phyloP scores from a whole-genome alignment of 1,139 yeast genomes.

The Sugiyamaella sp. region DNA sequence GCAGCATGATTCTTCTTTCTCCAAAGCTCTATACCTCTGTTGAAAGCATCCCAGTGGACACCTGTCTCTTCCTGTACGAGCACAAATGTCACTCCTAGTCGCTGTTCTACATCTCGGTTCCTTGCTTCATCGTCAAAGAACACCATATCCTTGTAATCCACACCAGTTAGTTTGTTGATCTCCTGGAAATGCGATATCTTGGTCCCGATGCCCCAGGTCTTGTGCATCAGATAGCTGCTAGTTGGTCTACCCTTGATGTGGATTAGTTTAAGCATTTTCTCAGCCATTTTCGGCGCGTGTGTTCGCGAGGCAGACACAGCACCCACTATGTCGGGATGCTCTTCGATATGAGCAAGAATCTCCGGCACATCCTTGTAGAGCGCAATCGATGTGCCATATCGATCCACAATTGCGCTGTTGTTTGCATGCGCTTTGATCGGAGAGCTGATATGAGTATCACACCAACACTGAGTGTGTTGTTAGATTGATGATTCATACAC shows the following conservation, averaged over 20 bases:
- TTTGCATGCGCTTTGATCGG: slow-evolving; percentile 47
- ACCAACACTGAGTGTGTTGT: slow-evolving; percentile 49
- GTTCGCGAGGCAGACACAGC: slow-evolving; percentile 73
- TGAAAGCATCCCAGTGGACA: slow-evolving; percentile 53
- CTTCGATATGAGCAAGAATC: slow-evolving; percentile 45
- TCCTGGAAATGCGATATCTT: slow-evolving; percentile 60
- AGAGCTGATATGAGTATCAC: slow-evolving; percentile 67
- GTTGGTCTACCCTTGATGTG: slow-evolving; percentile 54
- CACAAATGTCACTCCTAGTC: slow-evolving; percentile 62
- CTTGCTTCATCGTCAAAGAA: slow-evolving; percentile 72
- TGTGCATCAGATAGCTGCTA: slow-evolving; percentile 51
- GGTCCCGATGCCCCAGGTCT: slow-evolving; percentile 71
- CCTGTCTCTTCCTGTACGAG: slow-evolving; percentile 54
- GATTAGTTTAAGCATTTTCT: slow-evolving; percentile 53
- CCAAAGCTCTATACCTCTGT: slow-evolving; percentile 34
- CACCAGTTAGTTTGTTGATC: slow-evolving; percentile 51
- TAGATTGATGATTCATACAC: too few species aligned
- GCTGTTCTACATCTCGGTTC: slow-evolving; percentile 61
- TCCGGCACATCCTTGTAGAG: slow-evolving; percentile 64
- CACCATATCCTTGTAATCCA: slow-evolving; percentile 55
- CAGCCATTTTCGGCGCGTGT: slow-evolving; percentile 63
- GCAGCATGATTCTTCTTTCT: slow-evolving; percentile 18
- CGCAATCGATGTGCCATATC: slow-evolving; percentile 52
- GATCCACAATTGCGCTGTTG: slow-evolving; percentile 47
- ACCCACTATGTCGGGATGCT: slow-evolving; percentile 43